Base-by-base conservation (phyloP, 1,284 basidiomycete species). In the Megacollybia platyphylla region DNA sequence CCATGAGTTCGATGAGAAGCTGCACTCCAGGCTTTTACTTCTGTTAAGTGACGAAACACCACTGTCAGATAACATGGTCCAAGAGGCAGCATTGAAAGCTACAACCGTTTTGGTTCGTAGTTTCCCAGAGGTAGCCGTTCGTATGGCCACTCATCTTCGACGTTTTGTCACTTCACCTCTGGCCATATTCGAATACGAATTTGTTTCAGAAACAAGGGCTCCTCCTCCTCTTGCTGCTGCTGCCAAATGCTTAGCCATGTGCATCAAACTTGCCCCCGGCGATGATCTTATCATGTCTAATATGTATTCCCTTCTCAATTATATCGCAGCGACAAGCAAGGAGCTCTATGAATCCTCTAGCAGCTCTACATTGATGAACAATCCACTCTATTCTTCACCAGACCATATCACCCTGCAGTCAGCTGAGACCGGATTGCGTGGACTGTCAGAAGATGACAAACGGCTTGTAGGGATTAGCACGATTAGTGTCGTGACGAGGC, bases 241-340 rank as follows among this genome's bases (percentile, higher is more conserved):
- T 2, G 91, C 92, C 1, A 88, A 85, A 54, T 92, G 89, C 52
- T 70, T 97, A 28, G 85, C 89, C 2, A 70, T 89, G 42, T 97
- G 93, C 59, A 86, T 97, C 48, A 82, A 84, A 60, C 67, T 89
- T 44, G 79, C 87, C 9, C 83, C 87, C 5, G 87, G 87, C 43
- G 88, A 94, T 52, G 91, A 94, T 57, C 74, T 93, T 38, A 76
- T 92, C 53, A 84, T 93, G 71, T 96, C 92, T 2, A 91, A 91
- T 51, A 87, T 96, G 77, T 97, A 97, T 60, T 93, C 91, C 7
- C 72, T 97, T 10, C 71, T 97, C 47, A 97, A 97, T 56, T 87
- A 89, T 55, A 83, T 97, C 44, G 79, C 84, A 2, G 79, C 77
- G 30, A 85, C 79, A 11, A 87, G 76, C 63, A 83, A 82, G 59